Evolutionary conservation across 2,329 filamentous ascomycete species (phyloP), one percentile per base, ranked within the genome.

Genomic region (Arthrobotrys pseudoclavata): DNA sequence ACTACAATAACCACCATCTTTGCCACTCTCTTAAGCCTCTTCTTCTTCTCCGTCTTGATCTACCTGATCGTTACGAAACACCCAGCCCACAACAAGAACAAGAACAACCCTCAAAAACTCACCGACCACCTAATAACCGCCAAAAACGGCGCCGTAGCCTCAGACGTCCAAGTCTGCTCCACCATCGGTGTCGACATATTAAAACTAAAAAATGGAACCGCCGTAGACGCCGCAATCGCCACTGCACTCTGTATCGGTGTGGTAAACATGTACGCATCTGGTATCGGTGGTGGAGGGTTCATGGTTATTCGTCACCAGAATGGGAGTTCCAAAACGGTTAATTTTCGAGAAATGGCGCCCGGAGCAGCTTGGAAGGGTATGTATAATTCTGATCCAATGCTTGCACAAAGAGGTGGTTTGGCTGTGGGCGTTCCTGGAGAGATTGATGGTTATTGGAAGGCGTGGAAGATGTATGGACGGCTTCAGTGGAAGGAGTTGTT

Each of bases 211-310:
- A 80, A 80, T 31, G 81, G 81, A 1, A 81, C 80, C 24, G 80
- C 81, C 1, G 76, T 81, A 3, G 81, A 81, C 60, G 79, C 80
- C 3, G 79, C 77, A n/a, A 81, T 81, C 45, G 80, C 77, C 12
- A 80, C 80, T 6, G 80, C 68, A 15, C 70, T 76, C 15, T 81
- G 81, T 55, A 81, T 81, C 45, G 81, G 81, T 13, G 79, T 77
- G 1, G 64, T 81, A 34, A 80, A 81, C 42, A 79, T 79, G 66
- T 81, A 80, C 62, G 68, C 80, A 7, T 80, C 79, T n/a, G 81
- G 81, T 6, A 72, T 81, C 26, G 81, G 81, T 22, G 81, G 81
- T n/a, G 81, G 81, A 15, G 81, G 81, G 42, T 81, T 81, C 67
- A 80, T 81, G 79, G 80, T 81, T 12, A 52, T 80, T 52, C 78